Conservation (phyloP, 139 green algal species). For the Chlorella sp. region DNA sequence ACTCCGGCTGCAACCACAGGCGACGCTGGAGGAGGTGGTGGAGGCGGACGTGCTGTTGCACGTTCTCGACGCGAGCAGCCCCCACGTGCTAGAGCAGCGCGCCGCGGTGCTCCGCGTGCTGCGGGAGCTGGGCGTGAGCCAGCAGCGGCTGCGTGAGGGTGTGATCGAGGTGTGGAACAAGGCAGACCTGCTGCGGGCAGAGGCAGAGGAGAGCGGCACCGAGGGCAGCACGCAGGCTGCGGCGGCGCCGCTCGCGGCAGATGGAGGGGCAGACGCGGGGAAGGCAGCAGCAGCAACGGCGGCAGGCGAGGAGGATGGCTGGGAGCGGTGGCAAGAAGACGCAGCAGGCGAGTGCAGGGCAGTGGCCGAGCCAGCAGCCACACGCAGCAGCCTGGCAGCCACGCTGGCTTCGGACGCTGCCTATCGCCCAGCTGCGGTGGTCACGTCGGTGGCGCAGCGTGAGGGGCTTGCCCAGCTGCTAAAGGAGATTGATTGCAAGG, state of each 20-base stretch:
- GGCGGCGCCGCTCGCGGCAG: too few relatives aligned
- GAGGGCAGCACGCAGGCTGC: not conserved
- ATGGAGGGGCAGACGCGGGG: not conserved
- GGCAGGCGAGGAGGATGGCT: not conserved
- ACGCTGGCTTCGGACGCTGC: not conserved
- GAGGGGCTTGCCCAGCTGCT: slow-evolving; percentile 25
- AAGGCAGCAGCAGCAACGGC: not conserved
- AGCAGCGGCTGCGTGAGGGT: slow-evolving; percentile 21
- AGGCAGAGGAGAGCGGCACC: not conserved
- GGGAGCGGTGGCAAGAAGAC: not conserved
- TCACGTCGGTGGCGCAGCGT: slow-evolving; percentile 11
- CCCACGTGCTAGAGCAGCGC: slow-evolving; percentile 52
- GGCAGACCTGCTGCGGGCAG: slow-evolving; percentile 28
- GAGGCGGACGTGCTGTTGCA: slow-evolving; percentile 74
- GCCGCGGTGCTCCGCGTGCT: slow-evolving; percentile 57
- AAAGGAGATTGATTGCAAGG: slow-evolving; percentile 23
- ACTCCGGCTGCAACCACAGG: too few relatives aligned
- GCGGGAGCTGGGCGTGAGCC: slow-evolving; percentile 33
- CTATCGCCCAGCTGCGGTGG: not conserved
- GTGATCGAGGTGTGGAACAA: slow-evolving; percentile 59
- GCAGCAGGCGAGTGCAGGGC: not conserved
- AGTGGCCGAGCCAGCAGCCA: not conserved
- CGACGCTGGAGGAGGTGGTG: slow-evolving; percentile 75
- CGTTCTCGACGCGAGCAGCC: slow-evolving; percentile 64
- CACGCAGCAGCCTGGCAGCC: not conserved